A percentile compares a stretch with the other conserved stretches of the same genome.
These are phyloP conservation scores for Tylopilus sp. DNA, from an alignment of 768 basidiomycete species.

Conservation along the genomic window DNA sequence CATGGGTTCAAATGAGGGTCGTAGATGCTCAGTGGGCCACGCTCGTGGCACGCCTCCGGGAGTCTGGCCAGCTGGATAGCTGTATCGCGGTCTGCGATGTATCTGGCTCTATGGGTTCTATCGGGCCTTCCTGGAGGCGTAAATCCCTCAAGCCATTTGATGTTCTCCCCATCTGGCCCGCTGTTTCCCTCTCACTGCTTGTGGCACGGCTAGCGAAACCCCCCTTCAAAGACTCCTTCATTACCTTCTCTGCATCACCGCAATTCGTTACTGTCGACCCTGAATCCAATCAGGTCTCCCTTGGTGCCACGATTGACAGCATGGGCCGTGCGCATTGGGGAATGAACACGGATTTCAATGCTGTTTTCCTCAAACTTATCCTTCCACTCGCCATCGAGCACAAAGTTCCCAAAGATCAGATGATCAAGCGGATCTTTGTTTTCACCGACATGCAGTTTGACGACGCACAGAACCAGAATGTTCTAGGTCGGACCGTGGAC, in stretches of 20 bases:
- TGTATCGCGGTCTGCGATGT: conserved; percentile 71
- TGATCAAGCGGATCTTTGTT: conserved; percentile 74
- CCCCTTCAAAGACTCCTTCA: conserved; percentile 63
- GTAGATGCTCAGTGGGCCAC: conserved; percentile 67
- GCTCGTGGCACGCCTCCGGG: conserved; percentile 50
- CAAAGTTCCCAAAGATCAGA: conserved; percentile 59
- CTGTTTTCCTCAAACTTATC: conserved; percentile 60
- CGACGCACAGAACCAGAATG: no score
- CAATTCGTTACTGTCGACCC: conserved; percentile 49
- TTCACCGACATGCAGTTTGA: conserved; percentile 85
- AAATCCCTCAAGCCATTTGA: conserved; percentile 12
- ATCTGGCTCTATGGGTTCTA: conserved; percentile 64
- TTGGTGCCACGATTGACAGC: conserved; percentile 35
- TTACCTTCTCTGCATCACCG: conserved; percentile 61
- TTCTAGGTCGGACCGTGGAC: no score
- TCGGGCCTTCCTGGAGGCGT: neutral
- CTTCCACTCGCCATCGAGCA: conserved; percentile 57
- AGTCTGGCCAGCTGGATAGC: conserved; percentile 55
- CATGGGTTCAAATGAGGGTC: conserved; percentile 40
- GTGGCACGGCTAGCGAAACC: conserved; percentile 58
- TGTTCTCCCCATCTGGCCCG: conserved; percentile 51
- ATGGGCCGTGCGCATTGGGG: conserved; percentile 44
- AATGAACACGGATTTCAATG: conserved; percentile 60
- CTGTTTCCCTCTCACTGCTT: conserved; percentile 63
- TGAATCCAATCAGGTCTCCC: conserved; percentile 18